Percentiles rank a stretch among this genome's conserved stretches.
Evolutionary conservation across 2,329 filamentous ascomycete genomes (phyloP).

Genomic region (Pseudogymnoascus sp.): DNA sequence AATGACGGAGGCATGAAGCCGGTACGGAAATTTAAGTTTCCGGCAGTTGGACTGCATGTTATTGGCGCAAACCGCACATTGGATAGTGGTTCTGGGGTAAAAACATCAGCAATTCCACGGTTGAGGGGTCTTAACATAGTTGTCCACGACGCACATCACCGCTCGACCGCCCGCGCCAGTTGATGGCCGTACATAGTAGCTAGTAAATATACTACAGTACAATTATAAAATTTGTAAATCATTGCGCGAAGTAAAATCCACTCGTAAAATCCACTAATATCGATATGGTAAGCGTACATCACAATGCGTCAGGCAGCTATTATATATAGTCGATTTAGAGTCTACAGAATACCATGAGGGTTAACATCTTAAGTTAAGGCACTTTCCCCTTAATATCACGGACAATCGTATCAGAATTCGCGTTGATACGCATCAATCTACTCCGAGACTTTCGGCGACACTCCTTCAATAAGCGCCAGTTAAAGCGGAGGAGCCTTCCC

Average conservation of each 20-base stretch:
- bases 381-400: background rate
- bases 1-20: background rate
- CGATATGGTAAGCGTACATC: background rate
- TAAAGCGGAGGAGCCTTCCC: background rate
- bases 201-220: background rate
- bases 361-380: too few species aligned
- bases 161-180: background rate
- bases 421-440: background rate
- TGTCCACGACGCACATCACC: background rate
- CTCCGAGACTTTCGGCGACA: background rate
- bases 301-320: background rate
- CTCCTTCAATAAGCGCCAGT: background rate
- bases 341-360: background rate
- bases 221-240: background rate
- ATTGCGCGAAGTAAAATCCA: background rate
- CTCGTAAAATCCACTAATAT: background rate
- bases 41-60: background rate
- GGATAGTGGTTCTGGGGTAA: background rate
- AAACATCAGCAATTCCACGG: background rate
- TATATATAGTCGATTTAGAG: background rate
- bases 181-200: background rate
- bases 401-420: background rate
- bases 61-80: background rate
- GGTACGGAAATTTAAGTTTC: constrained; percentile 7
- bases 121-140: background rate